Evolutionary conservation across 2,329 filamentous ascomycete species (phyloP), one percentile per base, ranked within the genome.

Genomic region (Colletotrichum sp.): DNA sequence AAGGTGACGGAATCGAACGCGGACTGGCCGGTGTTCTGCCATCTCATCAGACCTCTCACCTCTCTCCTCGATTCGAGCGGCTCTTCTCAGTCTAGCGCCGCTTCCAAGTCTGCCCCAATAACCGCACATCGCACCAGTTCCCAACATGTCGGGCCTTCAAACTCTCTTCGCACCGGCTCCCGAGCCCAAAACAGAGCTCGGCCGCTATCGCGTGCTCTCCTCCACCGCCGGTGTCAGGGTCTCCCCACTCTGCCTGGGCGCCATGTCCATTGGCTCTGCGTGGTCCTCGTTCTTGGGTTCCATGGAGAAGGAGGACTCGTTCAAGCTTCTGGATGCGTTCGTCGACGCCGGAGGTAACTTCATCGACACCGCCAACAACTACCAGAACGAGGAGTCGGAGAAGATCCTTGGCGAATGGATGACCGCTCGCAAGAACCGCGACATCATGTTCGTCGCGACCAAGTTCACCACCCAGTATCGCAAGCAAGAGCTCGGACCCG

Each of bases 361-460:
- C 81, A 92, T 94, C 80, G 93, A 94, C 81, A 93, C 91, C 1
- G 83, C 89, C 78, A 91, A 89, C 83, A 87, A 86, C 77, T 93
- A 93, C 82, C 89, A 92, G 78, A 78, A 88, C 74, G 90, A 89
- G 68, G 83, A 93, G 79, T 92, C 90, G 0, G 91, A 93, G 77
- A 79, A 73, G 15, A 91, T 88, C 87, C 79, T 93, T 22, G 91
- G 91, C 22, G 89, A 92, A 77, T 93, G 90, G 89, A 88, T 91
- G 85, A 69, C 80, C 0, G 67, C 78, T 3, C 86, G 87, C n/a
- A 79, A 83, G 12, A 89, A 88, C 78, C 87, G 92, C 1, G 89
- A 92, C 79, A 82, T 86, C 62, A 81, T 91, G 66, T 87, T 92
- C 32, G 77, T 91, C 16, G 89, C 90, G 1, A 91, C 89, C 75